Conservation (phyloP, 2,329 filamentous ascomycete genomes). For the Ceratocystis eucalypticola region DNA sequence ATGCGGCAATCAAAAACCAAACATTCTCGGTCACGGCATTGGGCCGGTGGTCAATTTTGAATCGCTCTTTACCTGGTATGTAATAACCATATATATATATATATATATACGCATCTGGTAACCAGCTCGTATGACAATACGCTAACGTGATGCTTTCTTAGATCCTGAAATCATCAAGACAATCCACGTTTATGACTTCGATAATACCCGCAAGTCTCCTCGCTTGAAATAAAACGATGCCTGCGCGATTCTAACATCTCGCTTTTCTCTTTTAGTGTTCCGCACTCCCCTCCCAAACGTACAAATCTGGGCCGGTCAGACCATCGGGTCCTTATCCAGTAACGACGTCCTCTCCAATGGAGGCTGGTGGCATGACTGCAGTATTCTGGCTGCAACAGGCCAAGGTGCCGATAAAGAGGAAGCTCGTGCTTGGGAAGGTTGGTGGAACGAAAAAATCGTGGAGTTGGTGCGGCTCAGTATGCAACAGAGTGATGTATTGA, state of each 20-base stretch:
- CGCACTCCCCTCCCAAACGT: constrained; percentile 79
- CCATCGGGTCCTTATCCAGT: constrained; percentile 61
- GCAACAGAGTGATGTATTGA: constrained; percentile 71
- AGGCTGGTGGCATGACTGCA: constrained; percentile 93
- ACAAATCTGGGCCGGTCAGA: constrained; percentile 68
- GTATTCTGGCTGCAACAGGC: constrained; percentile 75
- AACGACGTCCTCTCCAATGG: constrained; percentile 68
- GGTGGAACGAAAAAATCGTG: constrained; percentile 90
- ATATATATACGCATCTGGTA: no score
- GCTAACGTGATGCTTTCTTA: constrained; percentile 22
- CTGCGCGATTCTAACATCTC: constrained; percentile 10
- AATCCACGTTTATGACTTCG: constrained; percentile 94
- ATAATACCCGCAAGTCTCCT: constrained; percentile 64
- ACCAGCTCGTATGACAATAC: no score
- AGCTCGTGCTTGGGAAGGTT: constrained; percentile 70
- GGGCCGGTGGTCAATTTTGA: constrained; percentile 16
- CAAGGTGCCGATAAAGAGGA: constrained; percentile 73
- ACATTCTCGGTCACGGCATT: constrained; percentile 16
- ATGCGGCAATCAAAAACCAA: constrained; percentile 15
- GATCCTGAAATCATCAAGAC: constrained; percentile 56
- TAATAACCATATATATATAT: no score
- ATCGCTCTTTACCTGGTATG: constrained; percentile 15
- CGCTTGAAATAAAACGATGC: not conserved
- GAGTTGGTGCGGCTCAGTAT: constrained; percentile 69
- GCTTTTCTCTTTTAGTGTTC: constrained; percentile 49